These are phyloP conservation scores for Strobilomyces echinocephalus DNA, from an alignment of 768 basidiomycete species.

Conservation along the genomic window DNA sequence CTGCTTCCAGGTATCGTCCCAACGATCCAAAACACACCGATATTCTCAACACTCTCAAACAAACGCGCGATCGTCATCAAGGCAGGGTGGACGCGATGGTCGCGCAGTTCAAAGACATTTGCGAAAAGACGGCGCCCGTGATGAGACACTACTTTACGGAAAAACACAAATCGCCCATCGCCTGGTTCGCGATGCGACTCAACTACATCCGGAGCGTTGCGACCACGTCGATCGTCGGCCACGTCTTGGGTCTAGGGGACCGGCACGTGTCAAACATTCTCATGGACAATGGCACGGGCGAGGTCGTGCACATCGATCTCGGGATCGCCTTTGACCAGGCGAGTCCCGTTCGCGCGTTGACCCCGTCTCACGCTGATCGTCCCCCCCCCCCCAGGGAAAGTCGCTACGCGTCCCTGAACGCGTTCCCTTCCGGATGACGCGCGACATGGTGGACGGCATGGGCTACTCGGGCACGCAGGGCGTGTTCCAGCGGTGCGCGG, in stretches of 20 bases:
- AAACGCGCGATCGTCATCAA: conserved; percentile 30
- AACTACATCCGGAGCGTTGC: conserved; percentile 91
- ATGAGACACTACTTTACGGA: conserved; percentile 95
- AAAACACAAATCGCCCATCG: conserved; percentile 77
- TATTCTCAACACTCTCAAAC: conserved; percentile 27
- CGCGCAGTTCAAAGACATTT: conserved; percentile 35
- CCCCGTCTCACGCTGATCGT: background rate
- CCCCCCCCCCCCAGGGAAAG: conserved; percentile 59
- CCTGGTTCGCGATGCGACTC: conserved; percentile 89
- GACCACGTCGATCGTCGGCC: conserved; percentile 89
- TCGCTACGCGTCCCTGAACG: conserved; percentile 73
- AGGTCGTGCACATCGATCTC: conserved; percentile 92
- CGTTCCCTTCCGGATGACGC: conserved; percentile 93
- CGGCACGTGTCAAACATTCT: conserved; percentile 91
- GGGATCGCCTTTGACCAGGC: conserved; percentile 97
- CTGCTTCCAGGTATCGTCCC: conserved; percentile 56
- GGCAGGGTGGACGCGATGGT: conserved; percentile 30
- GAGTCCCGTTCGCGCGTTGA: background rate
- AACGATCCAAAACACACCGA: conserved; percentile 42
- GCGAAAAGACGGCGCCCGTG: conserved; percentile 65
- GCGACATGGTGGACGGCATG: conserved; percentile 92
- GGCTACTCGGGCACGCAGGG: conserved; percentile 87
- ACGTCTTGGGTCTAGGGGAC: conserved; percentile 89
- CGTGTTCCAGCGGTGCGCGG: conserved; percentile 91
- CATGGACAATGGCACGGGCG: conserved; percentile 75